Base-by-base conservation (phyloP, 176 grass and related monocot species). In the Eragrostis nindensis region DNA sequence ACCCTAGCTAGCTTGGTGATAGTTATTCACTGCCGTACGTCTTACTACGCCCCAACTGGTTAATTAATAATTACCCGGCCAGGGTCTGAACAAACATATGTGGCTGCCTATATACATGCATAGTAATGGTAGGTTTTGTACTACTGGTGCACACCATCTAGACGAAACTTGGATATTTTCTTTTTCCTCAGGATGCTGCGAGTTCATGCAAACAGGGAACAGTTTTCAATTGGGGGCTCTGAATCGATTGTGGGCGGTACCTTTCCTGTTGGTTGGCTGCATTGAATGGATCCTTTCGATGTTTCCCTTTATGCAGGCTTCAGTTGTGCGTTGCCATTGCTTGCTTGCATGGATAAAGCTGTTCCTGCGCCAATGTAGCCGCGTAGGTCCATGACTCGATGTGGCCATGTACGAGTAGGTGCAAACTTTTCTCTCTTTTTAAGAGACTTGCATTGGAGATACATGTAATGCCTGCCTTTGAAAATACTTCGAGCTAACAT, bases 211-310 rank as follows among this genome's bases (percentile, higher is more conserved):
- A 63, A 53, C 30, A 62, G 69, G 30, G 70, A 75, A 70, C 39
- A 45, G 18, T 62, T 55, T 80, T 14, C n/a, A 50, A 53, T 50
- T n/a, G n/a, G n/a, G 75, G 21, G 41, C 70, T 82, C 66, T 80
- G 29, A 75, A 26, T 62, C n/a, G n/a, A n/a, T n/a, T n/a, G 55
- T 49, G 63, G 41, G 30, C 22, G 6, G 52, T 84, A 70, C 53
- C 86, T 84, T 80, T 84, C 76, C 11, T 12, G 70, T 78, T 75
- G 19, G 87, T 60, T 80, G 74, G 61, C 22, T 26, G 53, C 53
- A 89, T 70, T 84, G 70, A 89, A 55, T 61, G 54, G 14, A 26
- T 77, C 73, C 80, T 80, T 80, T 46, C 75, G 16, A 75, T 89
- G 87, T 80, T 84, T 55, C 70, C 70, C 76, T 75, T 70, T 75